Base-by-base conservation (phyloP, 1,284 basidiomycete genomes). In the Cryptococcus amylolentus region DNA sequence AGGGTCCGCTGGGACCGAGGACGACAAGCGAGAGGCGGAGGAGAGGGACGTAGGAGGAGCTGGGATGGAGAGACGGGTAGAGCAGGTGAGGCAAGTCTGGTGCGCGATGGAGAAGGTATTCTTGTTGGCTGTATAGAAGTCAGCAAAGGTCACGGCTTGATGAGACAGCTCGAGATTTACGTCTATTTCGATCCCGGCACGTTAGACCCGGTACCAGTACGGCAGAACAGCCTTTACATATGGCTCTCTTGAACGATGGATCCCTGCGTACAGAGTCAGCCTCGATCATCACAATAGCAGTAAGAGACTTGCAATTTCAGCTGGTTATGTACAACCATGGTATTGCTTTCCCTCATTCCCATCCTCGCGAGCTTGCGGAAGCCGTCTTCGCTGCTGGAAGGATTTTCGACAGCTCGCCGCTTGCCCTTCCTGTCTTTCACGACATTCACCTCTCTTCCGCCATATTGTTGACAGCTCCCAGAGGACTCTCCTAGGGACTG, bases 131-230 rank as follows among this genome's bases (percentile, higher is more conserved):
- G 46, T 7, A 16, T 7, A 10, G 23, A 13, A 9, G 6, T 45
- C 49, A 26, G n/a, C 49, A 28, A 20, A 37, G 38, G 31, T 10
- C 31, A 35, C 31, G 31, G 31, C 10, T 10, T 10, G 6, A 35
- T 10, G 10, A 35, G 10, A 35, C 27, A 23, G 44, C 46, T 18
- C 28, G 28, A 23, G 52, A 23, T 69, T 64, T 51, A 73, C 73
- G 65, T 39, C 67, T 51, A 44, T 72, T 67, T 16, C 73, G 63
- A 5, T 73, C 60, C 5, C 65, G 57, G 31, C 59, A 57, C 1
- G 72, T 75, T 35, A 74, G 49, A 4, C 74, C 74, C 6, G 73
- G 73, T 10, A 76, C 60, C 2, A 75, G 63, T 2, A 75, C 63
- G 1, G 74, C 68, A 12, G 58, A 57, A 62, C 74, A 76, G 7